Base-by-base conservation (phyloP, 305 asterid genomes). In the Fraxinus sp. region DNA sequence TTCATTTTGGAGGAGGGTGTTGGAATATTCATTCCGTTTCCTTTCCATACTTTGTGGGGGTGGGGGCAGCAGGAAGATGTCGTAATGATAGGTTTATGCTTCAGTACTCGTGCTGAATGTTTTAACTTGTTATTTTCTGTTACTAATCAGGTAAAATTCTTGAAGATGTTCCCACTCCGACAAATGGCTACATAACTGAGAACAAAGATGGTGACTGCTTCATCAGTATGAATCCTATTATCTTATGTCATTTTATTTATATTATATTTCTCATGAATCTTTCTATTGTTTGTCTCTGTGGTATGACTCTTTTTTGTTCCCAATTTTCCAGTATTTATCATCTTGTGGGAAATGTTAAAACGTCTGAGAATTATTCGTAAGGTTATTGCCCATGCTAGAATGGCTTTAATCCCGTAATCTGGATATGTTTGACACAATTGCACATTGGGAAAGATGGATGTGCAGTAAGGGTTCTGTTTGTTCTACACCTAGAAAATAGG, bases 131-230 rank as follows among this genome's bases (percentile, higher is more conserved):
- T 73, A 7, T 16, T 77, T 82, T 72, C 24, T 1, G 70, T 35
- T 84, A 30, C 7, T 81, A 30, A 79, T 79, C 4, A 93, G 97
- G 96, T 74, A 82, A 90, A 79, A 70, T 68, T 57, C 85, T 52
- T 52, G 90, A 84, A 43, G 87, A 85, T 82, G 90, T n/a, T 41
- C 81, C 86, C 81, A 76, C 87, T 81, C 70, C 83, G 36, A 28
- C 75, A 70, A 89, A 90, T 81, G 95, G 93, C 80, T 83, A 85
- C 77, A 70, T 52, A 55, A 55, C 86, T 26, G 79, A 77, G 68
- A 86, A 84, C 82, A 89, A 85, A 92, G 89, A 88, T 82, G 91
- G 94, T 90, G 57, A 87, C 91, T 86, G 79, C 39, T 79, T 72
- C 20, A 30, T 64, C 75, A 30, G 33, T 62, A 32, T 79, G 77